These are phyloP conservation scores for Talaromyces atroroseus DNA, from an alignment of 2,329 filamentous ascomycete genomes.

Conservation along the genomic window DNA sequence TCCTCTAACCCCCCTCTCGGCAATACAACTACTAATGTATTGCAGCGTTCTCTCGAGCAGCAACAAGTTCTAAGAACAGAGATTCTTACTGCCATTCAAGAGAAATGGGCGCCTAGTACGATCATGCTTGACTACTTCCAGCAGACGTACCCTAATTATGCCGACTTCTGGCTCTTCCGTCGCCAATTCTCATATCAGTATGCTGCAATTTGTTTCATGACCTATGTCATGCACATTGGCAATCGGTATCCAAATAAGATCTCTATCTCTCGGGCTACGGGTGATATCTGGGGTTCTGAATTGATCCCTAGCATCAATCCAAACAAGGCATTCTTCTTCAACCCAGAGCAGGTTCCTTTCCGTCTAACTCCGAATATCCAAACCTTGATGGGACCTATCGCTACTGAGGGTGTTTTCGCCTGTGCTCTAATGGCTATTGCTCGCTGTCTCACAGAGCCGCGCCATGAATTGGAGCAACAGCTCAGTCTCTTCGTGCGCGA, in stretches of 20 bases:
- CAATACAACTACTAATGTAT: slow-evolving; percentile 23
- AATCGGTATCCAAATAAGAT: slow-evolving; percentile 95
- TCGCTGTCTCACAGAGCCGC: slow-evolving; percentile 81
- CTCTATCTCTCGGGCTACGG: slow-evolving; percentile 77
- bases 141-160: slow-evolving; percentile 76
- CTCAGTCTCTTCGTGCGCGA: slow-evolving; percentile 92
- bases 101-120: slow-evolving; percentile 81
- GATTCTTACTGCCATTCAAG: slow-evolving; percentile 90
- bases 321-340: slow-evolving; percentile 83
- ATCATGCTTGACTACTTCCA: slow-evolving; percentile 87
- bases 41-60: slow-evolving; percentile 55
- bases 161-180: slow-evolving; percentile 98
- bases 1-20: neutral
- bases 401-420: slow-evolving; percentile 94
- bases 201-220: slow-evolving; percentile 94
- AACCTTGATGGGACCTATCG: slow-evolving; percentile 89
- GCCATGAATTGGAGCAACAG: slow-evolving; percentile 81
- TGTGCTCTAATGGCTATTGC: slow-evolving; percentile 94
- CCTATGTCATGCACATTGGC: slow-evolving; percentile 95
- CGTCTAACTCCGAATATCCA: slow-evolving; percentile 94
- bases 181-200: slow-evolving; percentile 95
- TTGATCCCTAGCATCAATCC: slow-evolving; percentile 84
- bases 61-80: slow-evolving; percentile 71
- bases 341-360: slow-evolving; percentile 94
- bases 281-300: slow-evolving; percentile 95